Base-by-base conservation (phyloP, 441 rosid genomes). In the Pelargonium citronellum region DNA sequence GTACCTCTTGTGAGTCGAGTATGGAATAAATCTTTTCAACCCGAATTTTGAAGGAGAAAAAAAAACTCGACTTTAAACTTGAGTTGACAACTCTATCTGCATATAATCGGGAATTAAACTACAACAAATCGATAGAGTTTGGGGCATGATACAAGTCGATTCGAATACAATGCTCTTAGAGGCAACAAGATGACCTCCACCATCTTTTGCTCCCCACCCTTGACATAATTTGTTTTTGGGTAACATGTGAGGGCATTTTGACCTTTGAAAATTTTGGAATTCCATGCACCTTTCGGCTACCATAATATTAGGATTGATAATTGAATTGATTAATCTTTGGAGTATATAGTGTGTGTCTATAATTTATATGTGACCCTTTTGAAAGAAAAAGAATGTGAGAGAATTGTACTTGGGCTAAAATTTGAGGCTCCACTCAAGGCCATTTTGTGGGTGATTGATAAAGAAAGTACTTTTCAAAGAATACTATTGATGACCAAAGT, bases 191-290 rank as follows among this genome's bases (percentile, higher is more conserved):
- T 22, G 64, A 4, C 34, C 22, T n/a, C 64, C 64, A 58, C 64
- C 64, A 58, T 9, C n/a, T 19, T 19, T 58, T 58, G 64, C 64
- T 58, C 34, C 64, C 64, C 64, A 58, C 64, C 30, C 64, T 58
- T 2, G 24, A 57, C 62, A 57, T 57, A 10, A 58, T 16, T 58
- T 58, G 64, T 58, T 20, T 58, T 58, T 58, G 64, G 64, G 9
- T 58, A 19, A 58, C 64, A 58, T 20, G 64, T 20, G 13, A 9
- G 3, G 64, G 13, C n/a, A 3, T 20, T 20, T 58, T 20, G 64
- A 58, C 64, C 30, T 58, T 58, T 58, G 64, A 58, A 19, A 5
- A 30, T 22, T 58, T 58, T 16, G 22, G 30, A 58, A 5, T 53
- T 53, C 60, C 60, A 53, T 53, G 60, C 60, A 11, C 60, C 60